Base-by-base conservation (phyloP, 495 filamentous ascomycete genomes). In the Penicillium alfredii region DNA sequence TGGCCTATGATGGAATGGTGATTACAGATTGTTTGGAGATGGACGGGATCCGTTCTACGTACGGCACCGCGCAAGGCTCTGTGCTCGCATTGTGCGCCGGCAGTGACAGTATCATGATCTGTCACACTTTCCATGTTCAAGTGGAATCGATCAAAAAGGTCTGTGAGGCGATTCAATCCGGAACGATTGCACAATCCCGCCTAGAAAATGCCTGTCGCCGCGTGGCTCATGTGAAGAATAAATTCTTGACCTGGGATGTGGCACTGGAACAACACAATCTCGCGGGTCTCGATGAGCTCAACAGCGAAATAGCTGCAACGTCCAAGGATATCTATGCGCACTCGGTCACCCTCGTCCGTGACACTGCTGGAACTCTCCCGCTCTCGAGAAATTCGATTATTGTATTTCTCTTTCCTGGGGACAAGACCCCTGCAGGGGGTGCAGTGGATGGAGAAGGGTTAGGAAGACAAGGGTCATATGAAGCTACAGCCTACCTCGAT, bases 61-160 rank as follows among this genome's bases (percentile, higher is more conserved):
- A 59, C 38, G 69, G 69, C 3, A 69, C 68, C 0, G 67, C 70
- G 30, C 52, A 63, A 38, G 68, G 66, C 28, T 58, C 69, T 1
- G 59, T 71, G 16, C 57, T 73, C 26, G 63, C 69, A 2, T 35
- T 73, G 20, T 57, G 57, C 23, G 69, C 69, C 17, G 69, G 69
- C n/a, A 65, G 61, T 31, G 69, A 73, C 25, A 69, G 68, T 21
- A 53, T 69, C 9, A 72, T 72, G 68, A 56, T 73, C 8, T 73
- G 68, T 35, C 69, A 73, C 44, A 73, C 69, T 6, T 69, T 64
- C 35, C 46, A 52, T 8, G 66, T 64, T 16, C 69, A 73, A 33
- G 51, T 68, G 8, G 60, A 43, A 4, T 64, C 69, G 3, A 68
- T 73, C 16, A 54, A 62, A 26, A 42, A 50, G 12, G 58, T 73